phyloP scores from a whole-genome alignment of 202 grass and related monocot species.

The Cymbopogon flexuosus region DNA sequence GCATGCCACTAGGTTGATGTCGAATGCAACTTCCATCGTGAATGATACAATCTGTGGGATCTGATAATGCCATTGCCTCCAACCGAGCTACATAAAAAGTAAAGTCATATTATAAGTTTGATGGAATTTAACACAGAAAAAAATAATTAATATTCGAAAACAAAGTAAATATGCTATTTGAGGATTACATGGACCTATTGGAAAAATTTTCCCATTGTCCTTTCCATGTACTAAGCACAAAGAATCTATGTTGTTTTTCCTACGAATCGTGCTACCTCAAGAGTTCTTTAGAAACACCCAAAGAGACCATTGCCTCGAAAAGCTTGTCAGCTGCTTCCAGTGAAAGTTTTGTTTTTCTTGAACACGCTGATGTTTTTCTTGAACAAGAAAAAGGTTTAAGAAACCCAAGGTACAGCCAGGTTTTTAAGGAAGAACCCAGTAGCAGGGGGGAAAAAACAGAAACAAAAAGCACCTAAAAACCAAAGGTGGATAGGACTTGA shows the following conservation, averaged over 20 bases:
- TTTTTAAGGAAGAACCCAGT: too few relatives aligned
- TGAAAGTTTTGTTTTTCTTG: neutral
- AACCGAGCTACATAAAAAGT: constrained; percentile 19
- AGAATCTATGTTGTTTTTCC: constrained; percentile 2
- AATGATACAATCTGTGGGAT: neutral
- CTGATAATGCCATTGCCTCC: constrained; percentile 16
- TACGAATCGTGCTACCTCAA: neutral
- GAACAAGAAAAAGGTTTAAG: too few relatives aligned
- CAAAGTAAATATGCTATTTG: neutral
- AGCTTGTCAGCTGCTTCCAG: too few relatives aligned
- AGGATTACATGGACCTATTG: constrained; percentile 1
- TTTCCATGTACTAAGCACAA: neutral
- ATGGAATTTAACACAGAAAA: constrained; percentile 4
- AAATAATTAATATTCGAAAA: neutral
- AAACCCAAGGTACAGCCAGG: too few relatives aligned
- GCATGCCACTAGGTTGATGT: neutral
- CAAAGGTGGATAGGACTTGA: too few relatives aligned
- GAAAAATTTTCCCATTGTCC: neutral
- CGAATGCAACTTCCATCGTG: neutral
- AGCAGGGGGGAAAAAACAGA: too few relatives aligned
- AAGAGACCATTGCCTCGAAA: neutral
- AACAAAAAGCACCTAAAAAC: too few relatives aligned
- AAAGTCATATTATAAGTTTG: constrained; percentile 6
- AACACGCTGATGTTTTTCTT: too few relatives aligned
- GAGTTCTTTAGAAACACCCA: neutral